Conservation (phyloP, 78 protist species). For the Creolimax fragrantissima region DNA sequence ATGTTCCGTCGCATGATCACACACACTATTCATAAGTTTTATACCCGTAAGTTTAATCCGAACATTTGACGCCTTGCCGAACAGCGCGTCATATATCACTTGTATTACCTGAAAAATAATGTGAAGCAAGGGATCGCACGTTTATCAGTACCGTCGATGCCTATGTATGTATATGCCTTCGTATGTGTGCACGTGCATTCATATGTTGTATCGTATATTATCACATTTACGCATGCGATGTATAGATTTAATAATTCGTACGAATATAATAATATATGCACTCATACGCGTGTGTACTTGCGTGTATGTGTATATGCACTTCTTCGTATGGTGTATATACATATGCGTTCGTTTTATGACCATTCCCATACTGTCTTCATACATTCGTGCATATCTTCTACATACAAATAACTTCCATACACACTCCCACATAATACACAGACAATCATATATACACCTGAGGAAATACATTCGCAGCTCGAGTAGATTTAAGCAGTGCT, state of each 20-base stretch:
- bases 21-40: background rate
- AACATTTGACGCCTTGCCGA: background rate
- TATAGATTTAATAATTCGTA: background rate
- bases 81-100: background rate
- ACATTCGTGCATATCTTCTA: no score
- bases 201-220: background rate
- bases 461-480: background rate
- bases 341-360: background rate
- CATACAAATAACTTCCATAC: no score
- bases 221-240: background rate
- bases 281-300: background rate
- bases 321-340: background rate
- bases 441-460: no score
- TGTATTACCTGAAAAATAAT: no score
- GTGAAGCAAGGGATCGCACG: no score
- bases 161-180: no score
- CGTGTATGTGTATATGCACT: background rate
- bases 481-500: background rate
- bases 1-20: background rate
- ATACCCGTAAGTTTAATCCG: background rate
- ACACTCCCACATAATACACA: no score
- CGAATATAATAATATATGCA: background rate
- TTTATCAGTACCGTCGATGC: no score
- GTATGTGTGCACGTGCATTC: background rate
- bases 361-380: no score